Conservation (phyloP, 306 rosid genomes). For the Hippophae rhamnoides region DNA sequence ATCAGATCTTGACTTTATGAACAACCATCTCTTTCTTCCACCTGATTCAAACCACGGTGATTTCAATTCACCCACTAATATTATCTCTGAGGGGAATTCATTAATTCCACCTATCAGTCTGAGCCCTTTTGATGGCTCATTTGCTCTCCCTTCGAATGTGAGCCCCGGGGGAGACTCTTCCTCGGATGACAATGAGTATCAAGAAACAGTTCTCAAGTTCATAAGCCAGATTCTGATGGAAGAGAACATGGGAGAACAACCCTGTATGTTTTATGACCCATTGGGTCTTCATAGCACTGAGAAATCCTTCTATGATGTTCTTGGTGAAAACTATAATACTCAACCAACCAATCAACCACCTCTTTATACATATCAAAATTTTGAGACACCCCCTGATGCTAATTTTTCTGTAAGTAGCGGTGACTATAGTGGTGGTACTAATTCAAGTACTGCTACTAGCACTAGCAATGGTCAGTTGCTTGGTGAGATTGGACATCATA, state of each 20-base stretch:
- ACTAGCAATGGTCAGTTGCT: conserved; percentile 12
- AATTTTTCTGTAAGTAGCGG: conserved; percentile 8
- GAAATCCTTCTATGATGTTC: conserved; percentile 69
- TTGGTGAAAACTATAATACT: conserved; percentile 41
- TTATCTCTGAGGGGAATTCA: conserved; percentile 6
- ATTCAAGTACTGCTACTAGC: conserved; percentile 8
- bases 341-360: conserved; percentile 19
- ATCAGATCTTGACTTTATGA: conserved; percentile 15
- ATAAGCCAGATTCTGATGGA: conserved; percentile 67
- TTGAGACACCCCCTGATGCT: conserved; percentile 20
- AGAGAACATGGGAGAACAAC: conserved; percentile 64
- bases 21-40: conserved; percentile 1
- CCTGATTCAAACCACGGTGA: conserved; percentile 7
- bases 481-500: conserved; percentile 29
- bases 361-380: conserved; percentile 3
- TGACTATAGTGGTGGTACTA: conserved; percentile 15
- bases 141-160: conserved; percentile 14
- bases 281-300: conserved; percentile 68
- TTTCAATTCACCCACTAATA: conserved; percentile 1
- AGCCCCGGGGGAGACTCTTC: conserved; percentile 29
- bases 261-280: conserved; percentile 73
- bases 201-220: conserved; percentile 51
- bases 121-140: conserved; percentile 11
- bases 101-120: conserved; percentile 6
- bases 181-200: conserved; percentile 40